Evolutionary conservation across 2,329 filamentous ascomycete genomes (phyloP).

Genomic region (Pseudogymnoascus pannorum): DNA sequence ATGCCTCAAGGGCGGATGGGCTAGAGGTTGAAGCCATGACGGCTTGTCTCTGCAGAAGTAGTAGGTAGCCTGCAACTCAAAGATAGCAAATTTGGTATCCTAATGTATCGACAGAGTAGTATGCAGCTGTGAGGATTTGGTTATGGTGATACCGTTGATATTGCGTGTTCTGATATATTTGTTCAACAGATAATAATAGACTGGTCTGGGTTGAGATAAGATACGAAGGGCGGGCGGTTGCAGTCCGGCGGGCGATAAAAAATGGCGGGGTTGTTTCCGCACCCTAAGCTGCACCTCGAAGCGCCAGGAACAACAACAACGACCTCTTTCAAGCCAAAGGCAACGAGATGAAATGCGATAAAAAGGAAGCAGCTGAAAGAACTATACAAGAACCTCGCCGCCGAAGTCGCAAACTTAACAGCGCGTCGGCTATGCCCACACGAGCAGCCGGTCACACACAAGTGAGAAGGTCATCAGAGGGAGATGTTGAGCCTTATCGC

Average conservation of each 20-base stretch:
- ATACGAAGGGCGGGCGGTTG: background rate
- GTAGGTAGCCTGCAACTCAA: background rate
- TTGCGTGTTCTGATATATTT: conserved; percentile 3
- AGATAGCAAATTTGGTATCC: background rate
- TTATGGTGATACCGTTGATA: background rate
- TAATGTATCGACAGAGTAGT: background rate
- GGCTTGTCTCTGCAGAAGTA: background rate
- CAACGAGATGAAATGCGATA: background rate
- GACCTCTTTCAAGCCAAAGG: background rate
- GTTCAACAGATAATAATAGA: background rate
- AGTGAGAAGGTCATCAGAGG: background rate
- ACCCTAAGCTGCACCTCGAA: background rate
- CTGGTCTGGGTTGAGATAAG: conserved; percentile 2
- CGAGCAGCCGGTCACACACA: background rate
- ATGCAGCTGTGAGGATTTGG: background rate
- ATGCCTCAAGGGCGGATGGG: background rate
- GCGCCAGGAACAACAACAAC: background rate
- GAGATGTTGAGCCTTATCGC: background rate
- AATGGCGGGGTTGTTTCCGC: background rate
- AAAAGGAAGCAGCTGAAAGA: background rate
- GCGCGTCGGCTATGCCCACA: background rate
- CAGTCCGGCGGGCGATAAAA: background rate
- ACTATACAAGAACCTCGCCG: background rate
- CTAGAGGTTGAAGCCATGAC: background rate
- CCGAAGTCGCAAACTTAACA: background rate